These are phyloP conservation scores for Mycena chlorophos DNA, from an alignment of 768 basidiomycete species.

Conservation along the genomic window DNA sequence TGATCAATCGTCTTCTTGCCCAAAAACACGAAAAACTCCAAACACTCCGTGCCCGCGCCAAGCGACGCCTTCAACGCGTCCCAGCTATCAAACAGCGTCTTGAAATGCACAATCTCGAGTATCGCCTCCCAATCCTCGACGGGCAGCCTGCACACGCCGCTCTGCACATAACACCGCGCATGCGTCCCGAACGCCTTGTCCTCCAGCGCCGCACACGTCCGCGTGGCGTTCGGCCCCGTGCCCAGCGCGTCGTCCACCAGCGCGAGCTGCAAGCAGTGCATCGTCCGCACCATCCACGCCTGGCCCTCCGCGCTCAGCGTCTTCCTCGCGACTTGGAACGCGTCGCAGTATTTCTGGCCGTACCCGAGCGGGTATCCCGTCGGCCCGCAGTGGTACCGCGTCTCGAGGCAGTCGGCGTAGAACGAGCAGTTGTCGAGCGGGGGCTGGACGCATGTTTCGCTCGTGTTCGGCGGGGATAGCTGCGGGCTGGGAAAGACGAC, in stretches of 20 bases:
- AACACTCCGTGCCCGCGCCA: slow-evolving; percentile 32
- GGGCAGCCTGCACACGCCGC: slow-evolving; percentile 42
- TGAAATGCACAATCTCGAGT: slow-evolving; percentile 35
- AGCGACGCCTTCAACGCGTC: slow-evolving; percentile 32
- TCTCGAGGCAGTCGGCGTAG: slow-evolving; percentile 46
- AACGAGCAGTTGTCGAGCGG: slow-evolving; percentile 42
- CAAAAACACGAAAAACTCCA: slow-evolving; percentile 27
- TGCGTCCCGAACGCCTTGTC: slow-evolving; percentile 44
- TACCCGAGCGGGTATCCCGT: slow-evolving; percentile 45
- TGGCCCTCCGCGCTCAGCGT: slow-evolving; percentile 36
- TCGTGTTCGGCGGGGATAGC: neutral
- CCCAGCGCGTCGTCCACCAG: slow-evolving; percentile 39
- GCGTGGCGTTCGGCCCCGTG: slow-evolving; percentile 10
- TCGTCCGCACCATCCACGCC: slow-evolving; percentile 45
- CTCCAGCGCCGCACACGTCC: slow-evolving; percentile 36
- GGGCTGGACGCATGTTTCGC: slow-evolving; percentile 30
- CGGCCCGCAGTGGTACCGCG: slow-evolving; percentile 45
- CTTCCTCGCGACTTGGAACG: slow-evolving; percentile 33
- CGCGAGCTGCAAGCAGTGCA: slow-evolving; percentile 46
- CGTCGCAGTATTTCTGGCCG: slow-evolving; percentile 41
- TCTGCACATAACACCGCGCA: slow-evolving; percentile 40
- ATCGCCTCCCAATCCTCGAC: slow-evolving; percentile 38
- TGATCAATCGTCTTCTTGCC: neutral
- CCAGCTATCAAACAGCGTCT: slow-evolving; percentile 33
- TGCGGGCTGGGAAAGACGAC: neutral